Evolutionary conservation across 345 rosid species (phyloP).

Genomic region (Sonneratia alba): DNA sequence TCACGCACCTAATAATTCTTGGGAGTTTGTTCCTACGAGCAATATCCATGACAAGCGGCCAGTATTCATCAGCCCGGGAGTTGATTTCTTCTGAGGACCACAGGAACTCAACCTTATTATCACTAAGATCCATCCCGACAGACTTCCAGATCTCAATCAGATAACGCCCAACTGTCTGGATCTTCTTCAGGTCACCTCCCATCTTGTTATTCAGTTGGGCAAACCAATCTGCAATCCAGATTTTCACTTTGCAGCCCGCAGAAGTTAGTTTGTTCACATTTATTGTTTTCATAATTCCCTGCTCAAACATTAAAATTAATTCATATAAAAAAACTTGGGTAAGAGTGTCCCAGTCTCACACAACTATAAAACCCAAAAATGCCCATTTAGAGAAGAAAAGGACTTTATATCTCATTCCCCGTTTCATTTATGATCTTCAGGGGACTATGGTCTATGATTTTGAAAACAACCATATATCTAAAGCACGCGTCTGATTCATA

Average conservation of each 20-base stretch:
- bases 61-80: constrained; percentile 52
- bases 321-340: background rate
- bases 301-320: background rate
- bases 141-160: constrained; percentile 77
- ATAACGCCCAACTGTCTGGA: constrained; percentile 55
- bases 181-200: constrained; percentile 82
- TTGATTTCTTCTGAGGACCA: constrained; percentile 94
- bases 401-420: no score
- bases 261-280: constrained; percentile 81
- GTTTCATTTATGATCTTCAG: no score
- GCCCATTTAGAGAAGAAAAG: background rate
- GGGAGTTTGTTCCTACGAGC: constrained; percentile 81
- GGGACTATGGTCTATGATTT: no score
- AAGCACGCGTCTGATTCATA: no score
- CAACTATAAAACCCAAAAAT: background rate
- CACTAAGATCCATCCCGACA: constrained; percentile 56
- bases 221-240: constrained; percentile 98
- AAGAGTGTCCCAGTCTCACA: background rate
- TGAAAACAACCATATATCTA: no score
- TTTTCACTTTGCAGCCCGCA: constrained; percentile 79
- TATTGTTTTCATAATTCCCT: constrained; percentile 46
- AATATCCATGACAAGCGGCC: constrained; percentile 96
- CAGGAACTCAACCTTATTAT: constrained; percentile 55
- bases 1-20: constrained; percentile 48
- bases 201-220: constrained; percentile 84